A percentile compares a stretch with the other conserved stretches of the same genome.
Evolutionary conservation across 345 rosid genomes (phyloP).

Genomic region (Arabis hirsuta): DNA sequence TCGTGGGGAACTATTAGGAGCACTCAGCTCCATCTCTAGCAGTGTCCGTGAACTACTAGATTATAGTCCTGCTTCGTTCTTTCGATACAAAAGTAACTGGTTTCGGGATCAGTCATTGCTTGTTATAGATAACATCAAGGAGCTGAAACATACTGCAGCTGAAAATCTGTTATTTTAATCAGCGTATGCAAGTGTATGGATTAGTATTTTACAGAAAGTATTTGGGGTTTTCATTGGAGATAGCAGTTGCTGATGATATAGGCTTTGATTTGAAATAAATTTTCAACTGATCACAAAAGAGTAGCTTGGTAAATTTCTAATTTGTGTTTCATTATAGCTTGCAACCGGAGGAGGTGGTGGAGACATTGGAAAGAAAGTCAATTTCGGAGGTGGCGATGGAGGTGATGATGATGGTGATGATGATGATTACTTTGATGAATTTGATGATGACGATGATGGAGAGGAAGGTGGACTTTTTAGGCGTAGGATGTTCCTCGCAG

Average conservation of each 20-base stretch:
- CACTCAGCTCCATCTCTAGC: neutral
- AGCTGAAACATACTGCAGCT: slow-evolving; percentile 8
- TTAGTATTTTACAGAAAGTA: neutral
- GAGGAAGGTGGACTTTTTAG: slow-evolving; percentile 92
- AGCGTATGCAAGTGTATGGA: slow-evolving; percentile 1
- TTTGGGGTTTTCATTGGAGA: slow-evolving; percentile 16
- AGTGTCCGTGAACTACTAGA: neutral
- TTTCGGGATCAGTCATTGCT: neutral
- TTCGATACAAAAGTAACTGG: neutral
- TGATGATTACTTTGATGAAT: slow-evolving; percentile 91
- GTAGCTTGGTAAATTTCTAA: slow-evolving; percentile 24
- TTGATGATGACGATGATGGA: slow-evolving; percentile 89
- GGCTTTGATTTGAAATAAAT: neutral
- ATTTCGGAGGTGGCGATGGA: slow-evolving; percentile 93
- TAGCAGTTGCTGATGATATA: slow-evolving; percentile 8
- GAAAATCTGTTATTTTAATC: neutral
- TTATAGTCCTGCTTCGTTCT: slow-evolving; percentile 10
- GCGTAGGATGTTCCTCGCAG: slow-evolving; percentile 77
- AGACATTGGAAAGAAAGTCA: slow-evolving; percentile 83
- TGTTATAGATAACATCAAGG: slow-evolving; percentile 7
- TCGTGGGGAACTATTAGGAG: neutral
- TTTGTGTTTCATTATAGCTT: slow-evolving; percentile 57
- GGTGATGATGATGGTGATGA: slow-evolving; percentile 96
- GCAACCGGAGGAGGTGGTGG: slow-evolving; percentile 94
- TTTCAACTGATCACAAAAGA: slow-evolving; percentile 17